These are phyloP conservation scores for Diaporthe caulivora DNA, from an alignment of 2,329 filamentous ascomycete species.

Conservation along the genomic window DNA sequence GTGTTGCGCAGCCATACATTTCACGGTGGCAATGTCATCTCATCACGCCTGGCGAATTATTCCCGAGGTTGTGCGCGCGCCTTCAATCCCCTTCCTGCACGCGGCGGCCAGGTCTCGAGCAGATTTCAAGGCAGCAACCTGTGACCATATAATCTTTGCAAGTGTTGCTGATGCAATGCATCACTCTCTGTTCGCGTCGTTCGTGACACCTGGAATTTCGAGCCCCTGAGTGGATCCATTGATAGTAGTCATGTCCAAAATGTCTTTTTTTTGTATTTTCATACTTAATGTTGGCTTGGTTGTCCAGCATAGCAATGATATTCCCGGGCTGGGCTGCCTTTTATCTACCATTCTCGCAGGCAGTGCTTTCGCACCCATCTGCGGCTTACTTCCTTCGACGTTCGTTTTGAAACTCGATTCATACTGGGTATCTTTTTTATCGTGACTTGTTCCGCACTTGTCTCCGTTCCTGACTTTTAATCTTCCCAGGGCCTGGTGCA, in stretches of 20 bases:
- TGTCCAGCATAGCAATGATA: neutral
- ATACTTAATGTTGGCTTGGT: neutral
- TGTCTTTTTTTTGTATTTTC: neutral
- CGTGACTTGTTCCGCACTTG: neutral
- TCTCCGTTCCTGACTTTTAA: neutral
- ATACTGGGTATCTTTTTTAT: slow-evolving; percentile 20
- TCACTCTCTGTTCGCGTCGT: too few relatives aligned
- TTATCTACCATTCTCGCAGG: neutral
- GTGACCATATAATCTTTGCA: too few relatives aligned
- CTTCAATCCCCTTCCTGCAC: neutral
- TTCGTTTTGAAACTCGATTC: neutral
- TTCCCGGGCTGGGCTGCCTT: neutral
- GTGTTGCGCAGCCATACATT: too few relatives aligned
- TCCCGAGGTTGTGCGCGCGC: too few relatives aligned
- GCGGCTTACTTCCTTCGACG: neutral
- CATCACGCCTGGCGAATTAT: too few relatives aligned
- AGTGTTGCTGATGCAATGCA: too few relatives aligned
- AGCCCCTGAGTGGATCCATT: neutral
- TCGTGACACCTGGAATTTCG: neutral
- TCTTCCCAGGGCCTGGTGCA: neutral
- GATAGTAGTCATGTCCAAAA: neutral
- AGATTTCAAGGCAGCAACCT: neutral
- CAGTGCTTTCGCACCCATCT: neutral
- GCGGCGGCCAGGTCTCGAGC: neutral
- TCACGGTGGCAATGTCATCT: neutral